Evolutionary conservation across 441 rosid species (phyloP).

Genomic region (Biscutella laevigata): DNA sequence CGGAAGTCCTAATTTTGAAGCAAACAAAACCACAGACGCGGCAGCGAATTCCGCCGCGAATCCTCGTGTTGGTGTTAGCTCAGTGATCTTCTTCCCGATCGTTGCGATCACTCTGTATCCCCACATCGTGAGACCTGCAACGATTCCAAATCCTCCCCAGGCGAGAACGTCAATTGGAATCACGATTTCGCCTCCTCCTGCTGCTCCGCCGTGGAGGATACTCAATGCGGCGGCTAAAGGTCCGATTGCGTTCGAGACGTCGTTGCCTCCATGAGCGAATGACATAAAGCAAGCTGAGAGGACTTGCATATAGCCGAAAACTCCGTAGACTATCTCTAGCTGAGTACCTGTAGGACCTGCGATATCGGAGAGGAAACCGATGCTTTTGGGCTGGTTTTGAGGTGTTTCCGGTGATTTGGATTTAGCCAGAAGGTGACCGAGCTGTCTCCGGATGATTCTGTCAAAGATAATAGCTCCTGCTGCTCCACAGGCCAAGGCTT

Average conservation of each 20-base stretch:
- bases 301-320: conserved; percentile 93
- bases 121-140: conserved; percentile 88
- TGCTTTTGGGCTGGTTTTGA: conserved; percentile 32
- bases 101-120: conserved; percentile 97
- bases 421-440: conserved; percentile 77
- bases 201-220: conserved; percentile 63
- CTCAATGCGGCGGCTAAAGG: conserved; percentile 91
- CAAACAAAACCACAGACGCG: conserved; percentile 83
- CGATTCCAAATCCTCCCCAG: conserved; percentile 98
- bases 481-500: conserved; percentile 80
- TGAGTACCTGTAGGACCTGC: conserved; percentile 97
- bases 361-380: conserved; percentile 77
- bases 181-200: conserved; percentile 47
- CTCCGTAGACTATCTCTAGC: conserved; percentile 82
- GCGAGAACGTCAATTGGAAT: conserved; percentile 87
- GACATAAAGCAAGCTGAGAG: conserved; percentile 99
- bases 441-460: conserved; percentile 66
- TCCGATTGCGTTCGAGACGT: conserved; percentile 94
- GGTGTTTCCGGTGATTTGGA: conserved; percentile 40
- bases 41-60: conserved; percentile 98
- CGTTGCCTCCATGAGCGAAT: conserved; percentile 98
- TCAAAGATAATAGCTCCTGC: conserved; percentile 70
- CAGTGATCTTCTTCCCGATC: conserved; percentile 94
- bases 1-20: conserved; percentile 86
- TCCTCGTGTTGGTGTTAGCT: conserved; percentile 91